These are phyloP conservation scores for Novakomyces olei DNA, from an alignment of 805 yeast genomes.

Conservation along the genomic window DNA sequence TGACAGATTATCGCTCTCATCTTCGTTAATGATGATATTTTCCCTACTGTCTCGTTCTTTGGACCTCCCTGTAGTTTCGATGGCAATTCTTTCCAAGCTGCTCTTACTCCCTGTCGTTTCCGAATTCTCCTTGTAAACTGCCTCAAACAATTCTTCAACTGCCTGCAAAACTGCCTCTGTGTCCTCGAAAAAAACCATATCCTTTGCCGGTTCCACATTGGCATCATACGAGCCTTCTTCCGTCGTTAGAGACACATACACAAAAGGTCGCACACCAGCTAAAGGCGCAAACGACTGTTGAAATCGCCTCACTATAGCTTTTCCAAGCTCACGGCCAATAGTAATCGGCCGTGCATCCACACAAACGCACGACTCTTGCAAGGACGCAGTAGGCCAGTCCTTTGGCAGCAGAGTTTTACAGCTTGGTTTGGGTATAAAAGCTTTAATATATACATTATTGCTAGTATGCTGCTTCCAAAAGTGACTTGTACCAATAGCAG, in stretches of 20 bases:
- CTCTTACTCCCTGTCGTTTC: too few relatives aligned
- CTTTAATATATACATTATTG: too few relatives aligned
- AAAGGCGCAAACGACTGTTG: conserved; percentile 28
- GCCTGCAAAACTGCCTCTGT: conserved; percentile 52
- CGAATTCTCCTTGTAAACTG: conserved; percentile 4
- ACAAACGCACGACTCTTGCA: conserved; percentile 23
- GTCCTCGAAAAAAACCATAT: conserved; percentile 51
- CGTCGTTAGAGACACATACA: conserved; percentile 25
- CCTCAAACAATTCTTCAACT: conserved; percentile 5
- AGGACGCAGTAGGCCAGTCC: conserved; percentile 3
- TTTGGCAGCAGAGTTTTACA: conserved; percentile 4
- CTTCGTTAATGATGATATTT: too few relatives aligned
- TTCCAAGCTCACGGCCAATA: conserved; percentile 35
- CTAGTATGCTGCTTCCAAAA: too few relatives aligned
- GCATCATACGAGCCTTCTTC: conserved; percentile 36
- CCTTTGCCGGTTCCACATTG: conserved; percentile 66
- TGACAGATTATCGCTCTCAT: too few relatives aligned
- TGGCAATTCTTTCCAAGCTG: too few relatives aligned
- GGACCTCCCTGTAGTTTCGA: too few relatives aligned
- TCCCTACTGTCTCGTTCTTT: too few relatives aligned
- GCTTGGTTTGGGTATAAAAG: too few relatives aligned
- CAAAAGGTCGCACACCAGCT: conserved; percentile 45
- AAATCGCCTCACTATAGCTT: conserved; percentile 26
- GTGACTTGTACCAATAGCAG: too few relatives aligned
- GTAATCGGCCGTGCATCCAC: conserved; percentile 50